Base-by-base conservation (phyloP, 2,329 filamentous ascomycete genomes). In the Trichocomaceae sp. region DNA sequence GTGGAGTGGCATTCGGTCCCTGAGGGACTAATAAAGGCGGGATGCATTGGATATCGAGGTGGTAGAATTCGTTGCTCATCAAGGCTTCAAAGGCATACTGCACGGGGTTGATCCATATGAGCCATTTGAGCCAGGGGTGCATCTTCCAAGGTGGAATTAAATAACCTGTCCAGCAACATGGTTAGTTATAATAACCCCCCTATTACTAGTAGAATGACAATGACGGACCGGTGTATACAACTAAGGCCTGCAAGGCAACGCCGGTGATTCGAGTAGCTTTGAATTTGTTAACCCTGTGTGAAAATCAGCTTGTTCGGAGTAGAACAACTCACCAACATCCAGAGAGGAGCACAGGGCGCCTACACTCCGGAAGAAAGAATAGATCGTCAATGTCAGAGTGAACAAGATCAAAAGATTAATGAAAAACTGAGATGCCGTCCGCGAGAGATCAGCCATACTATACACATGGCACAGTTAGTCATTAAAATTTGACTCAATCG, bases 61-160 rank as follows among this genome's bases (percentile, higher is more conserved):
- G 69, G 56, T 86, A 77, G 55, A 90, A 88, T 64, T 90, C 86
- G 61, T 90, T 90, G 0, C 83, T 75, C 63, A 89, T 75, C 0
- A 90, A 67, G 0, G 79, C 80, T 59, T 88, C 83, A 55, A 88
- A 90, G 0, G 77, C 83, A 56, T 88, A 89, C 0, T 85, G 81
- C 2, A 90, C 71, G 0, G 86, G 86, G 59, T 86, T 78, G 20
- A 85, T 78, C 80, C 82, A 84, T 58, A 78, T 83, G 2, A 85
- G 65, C 83, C 83, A 86, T 55, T 73, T 72, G 22, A 86, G 79
- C 81, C 82, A 85, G 0, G 79, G 77, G 41, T 82, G 79, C 83
- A 85, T 85, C 57, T 81, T 72, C 20, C 76, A 76, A 22, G 83
- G 81, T 4, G 76, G 77, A 55, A 86, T 85, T 64, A 84, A 75